Percentiles rank a stretch among this genome's conserved stretches.
Evolutionary conservation across 306 rosid genomes (phyloP).

Genomic region (Argentina anserina): DNA sequence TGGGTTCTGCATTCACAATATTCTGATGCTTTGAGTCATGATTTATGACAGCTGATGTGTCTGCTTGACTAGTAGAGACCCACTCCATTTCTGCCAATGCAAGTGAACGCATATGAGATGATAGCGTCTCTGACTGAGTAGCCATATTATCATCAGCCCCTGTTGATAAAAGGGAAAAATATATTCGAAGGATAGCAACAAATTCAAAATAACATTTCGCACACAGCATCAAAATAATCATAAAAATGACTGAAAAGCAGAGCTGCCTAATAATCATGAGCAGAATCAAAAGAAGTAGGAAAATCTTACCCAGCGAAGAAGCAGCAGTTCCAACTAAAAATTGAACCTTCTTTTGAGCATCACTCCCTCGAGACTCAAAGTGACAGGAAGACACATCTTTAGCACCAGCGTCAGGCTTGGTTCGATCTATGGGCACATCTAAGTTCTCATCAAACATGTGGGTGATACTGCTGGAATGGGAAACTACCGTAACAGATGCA

Average conservation of each 20-base stretch:
- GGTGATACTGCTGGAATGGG: constrained; percentile 35
- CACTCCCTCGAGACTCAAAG: constrained; percentile 40
- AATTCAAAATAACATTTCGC: constrained; percentile 19
- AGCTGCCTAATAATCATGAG: constrained; percentile 3
- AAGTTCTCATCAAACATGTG: constrained; percentile 45
- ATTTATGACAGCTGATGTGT: constrained; percentile 45
- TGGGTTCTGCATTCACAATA: constrained; percentile 42
- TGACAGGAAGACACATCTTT: constrained; percentile 33
- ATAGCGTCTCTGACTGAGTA: constrained; percentile 75
- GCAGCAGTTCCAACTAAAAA: constrained; percentile 38
- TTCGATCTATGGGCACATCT: constrained; percentile 34
- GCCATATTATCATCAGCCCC: constrained; percentile 79
- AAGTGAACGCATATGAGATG: constrained; percentile 89
- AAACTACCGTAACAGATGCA: constrained; percentile 43
- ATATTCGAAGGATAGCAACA: constrained; percentile 34
- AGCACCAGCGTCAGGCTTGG: constrained; percentile 22
- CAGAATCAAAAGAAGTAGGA: constrained; percentile 10
- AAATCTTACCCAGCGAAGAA: constrained; percentile 51
- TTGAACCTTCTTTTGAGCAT: constrained; percentile 52
- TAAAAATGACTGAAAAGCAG: constrained; percentile 1
- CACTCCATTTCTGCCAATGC: constrained; percentile 96
- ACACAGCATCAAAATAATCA: constrained; percentile 22
- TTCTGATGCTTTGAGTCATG: constrained; percentile 45
- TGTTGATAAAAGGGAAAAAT: constrained; percentile 46
- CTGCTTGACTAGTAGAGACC: constrained; percentile 49